phyloP scores from a whole-genome alignment of 2,329 filamentous ascomycete species.

The Cladosporium sp. region DNA sequence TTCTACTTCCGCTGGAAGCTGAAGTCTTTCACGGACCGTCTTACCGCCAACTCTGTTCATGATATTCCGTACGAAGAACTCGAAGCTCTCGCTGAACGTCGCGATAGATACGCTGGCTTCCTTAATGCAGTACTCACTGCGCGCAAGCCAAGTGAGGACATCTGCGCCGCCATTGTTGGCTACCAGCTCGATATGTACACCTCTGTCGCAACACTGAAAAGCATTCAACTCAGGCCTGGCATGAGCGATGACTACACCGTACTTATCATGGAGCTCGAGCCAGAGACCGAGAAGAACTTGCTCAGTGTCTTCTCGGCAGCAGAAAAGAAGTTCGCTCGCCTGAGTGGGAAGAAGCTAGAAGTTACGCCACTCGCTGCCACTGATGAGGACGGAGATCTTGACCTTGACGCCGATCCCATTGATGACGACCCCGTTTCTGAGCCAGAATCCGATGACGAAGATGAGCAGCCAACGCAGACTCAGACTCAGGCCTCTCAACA shows the following conservation, averaged over 20 bases:
- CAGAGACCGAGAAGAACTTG: slow-evolving; percentile 64
- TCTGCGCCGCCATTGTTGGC: slow-evolving; percentile 73
- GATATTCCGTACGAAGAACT: slow-evolving; percentile 60
- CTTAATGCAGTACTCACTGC: slow-evolving; percentile 52
- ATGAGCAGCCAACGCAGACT: slow-evolving; percentile 51
- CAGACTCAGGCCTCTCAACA: slow-evolving; percentile 53
- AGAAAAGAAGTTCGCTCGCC: slow-evolving; percentile 77
- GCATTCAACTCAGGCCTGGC: slow-evolving; percentile 36
- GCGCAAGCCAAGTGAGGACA: slow-evolving; percentile 59
- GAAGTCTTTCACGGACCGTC: slow-evolving; percentile 47
- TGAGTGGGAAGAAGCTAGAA: slow-evolving; percentile 36
- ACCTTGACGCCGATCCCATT: slow-evolving; percentile 50
- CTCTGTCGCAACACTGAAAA: slow-evolving; percentile 68
- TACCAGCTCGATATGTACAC: slow-evolving; percentile 80
- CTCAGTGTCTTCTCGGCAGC: slow-evolving; percentile 74
- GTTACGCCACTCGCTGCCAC: slow-evolving; percentile 25
- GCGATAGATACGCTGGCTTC: slow-evolving; percentile 53
- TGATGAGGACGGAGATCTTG: slow-evolving; percentile 52
- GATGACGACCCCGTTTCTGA: slow-evolving; percentile 61
- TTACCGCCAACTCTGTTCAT: slow-evolving; percentile 47
- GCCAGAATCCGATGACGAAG: slow-evolving; percentile 54
- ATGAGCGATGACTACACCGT: slow-evolving; percentile 50
- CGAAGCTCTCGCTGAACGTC: slow-evolving; percentile 54
- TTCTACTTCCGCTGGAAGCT: slow-evolving; percentile 92
- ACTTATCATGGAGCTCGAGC: slow-evolving; percentile 62